Evolutionary conservation across 495 filamentous ascomycete species (phyloP), one percentile per base, ranked within the genome.

Genomic region (Penicillium subrubescens): DNA sequence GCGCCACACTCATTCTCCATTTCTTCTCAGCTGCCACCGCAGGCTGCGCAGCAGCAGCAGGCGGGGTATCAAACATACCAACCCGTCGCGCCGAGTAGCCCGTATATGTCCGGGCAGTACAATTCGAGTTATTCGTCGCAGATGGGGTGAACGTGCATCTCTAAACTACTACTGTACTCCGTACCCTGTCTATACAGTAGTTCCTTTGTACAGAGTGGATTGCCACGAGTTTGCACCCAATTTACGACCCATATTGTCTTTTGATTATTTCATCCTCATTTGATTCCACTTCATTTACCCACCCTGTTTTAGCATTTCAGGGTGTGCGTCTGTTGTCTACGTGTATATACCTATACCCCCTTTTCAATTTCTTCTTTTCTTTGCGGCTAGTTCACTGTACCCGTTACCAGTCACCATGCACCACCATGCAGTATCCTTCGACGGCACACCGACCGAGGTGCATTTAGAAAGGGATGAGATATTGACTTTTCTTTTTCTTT

Each of bases 1-100:
- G n/a, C 73, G 57, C 74, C 64, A 52, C 60, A 73, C 52, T 72
- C 73, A 39, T 77, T 71, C 62, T 61, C 68, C 27, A 35, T 68
- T 34, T 33, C 23, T 27, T 48, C 63, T 8, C 71, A 71, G 29
- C 59, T 63, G 39, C 62, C 43, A 12, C 55, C 66, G 41, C 63
- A 71, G 33, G 19, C 19, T 3, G 55, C 63, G n/a, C 33, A 21
- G 37, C 65, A 68, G 29, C 53, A 35, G 43, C 65, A 68, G 34
- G 46, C 53, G 31, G 59, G 39, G 17, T 70, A 67, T 37, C 53
- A 63, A 14, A 41, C 60, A 52, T 70, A 71, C 55, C 69, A 67
- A n/a, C 44, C 62, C 10, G 62, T 67, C 60, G 66, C 62, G 19
- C 57, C 65, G 4, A 67, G 61, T 11, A 44, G 56, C 27, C 60